These are phyloP conservation scores for Allomyces arbusculus DNA, from an alignment of 192 early-diverging fungal species.

Conservation along the genomic window DNA sequence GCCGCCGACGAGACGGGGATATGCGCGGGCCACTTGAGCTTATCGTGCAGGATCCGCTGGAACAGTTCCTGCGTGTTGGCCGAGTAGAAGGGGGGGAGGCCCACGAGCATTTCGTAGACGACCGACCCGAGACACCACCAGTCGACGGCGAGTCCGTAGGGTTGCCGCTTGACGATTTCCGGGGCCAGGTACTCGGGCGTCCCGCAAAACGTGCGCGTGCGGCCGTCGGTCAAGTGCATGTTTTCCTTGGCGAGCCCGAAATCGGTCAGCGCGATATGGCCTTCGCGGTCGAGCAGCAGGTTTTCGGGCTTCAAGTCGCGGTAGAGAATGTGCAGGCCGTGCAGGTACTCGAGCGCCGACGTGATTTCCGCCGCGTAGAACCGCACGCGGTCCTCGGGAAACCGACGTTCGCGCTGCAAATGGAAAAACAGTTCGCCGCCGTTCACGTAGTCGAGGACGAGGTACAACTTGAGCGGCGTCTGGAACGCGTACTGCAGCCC, in stretches of 20 bases:
- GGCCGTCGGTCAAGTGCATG: slow-evolving; percentile 78
- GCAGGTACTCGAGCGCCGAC: slow-evolving; percentile 9
- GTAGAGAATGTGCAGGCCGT: background rate
- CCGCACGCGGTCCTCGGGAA: slow-evolving; percentile 33
- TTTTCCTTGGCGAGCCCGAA: slow-evolving; percentile 86
- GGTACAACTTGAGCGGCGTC: slow-evolving; percentile 47
- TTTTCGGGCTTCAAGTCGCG: slow-evolving; percentile 90
- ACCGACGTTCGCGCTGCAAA: slow-evolving; percentile 39
- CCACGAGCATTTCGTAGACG: slow-evolving; percentile 43
- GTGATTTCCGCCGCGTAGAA: slow-evolving; percentile 32
- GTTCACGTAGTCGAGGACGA: slow-evolving; percentile 53
- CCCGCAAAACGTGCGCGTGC: slow-evolving; percentile 88
- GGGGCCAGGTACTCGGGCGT: slow-evolving; percentile 83
- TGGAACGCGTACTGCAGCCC: slow-evolving; percentile 55
- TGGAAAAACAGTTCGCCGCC: slow-evolving; percentile 58
- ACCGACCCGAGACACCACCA: slow-evolving; percentile 60
- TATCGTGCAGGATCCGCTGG: slow-evolving; percentile 16
- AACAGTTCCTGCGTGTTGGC: slow-evolving; percentile 24
- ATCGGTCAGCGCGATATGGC: slow-evolving; percentile 86
- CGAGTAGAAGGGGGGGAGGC: slow-evolving; percentile 40
- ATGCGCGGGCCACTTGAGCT: slow-evolving; percentile 13
- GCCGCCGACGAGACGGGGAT: slow-evolving; percentile 9
- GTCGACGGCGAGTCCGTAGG: slow-evolving; percentile 47
- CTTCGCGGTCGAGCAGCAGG: slow-evolving; percentile 78
- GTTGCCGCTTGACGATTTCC: slow-evolving; percentile 39